Evolutionary conservation across 1,284 basidiomycete species (phyloP).

Genomic region (Leccinum huronense): DNA sequence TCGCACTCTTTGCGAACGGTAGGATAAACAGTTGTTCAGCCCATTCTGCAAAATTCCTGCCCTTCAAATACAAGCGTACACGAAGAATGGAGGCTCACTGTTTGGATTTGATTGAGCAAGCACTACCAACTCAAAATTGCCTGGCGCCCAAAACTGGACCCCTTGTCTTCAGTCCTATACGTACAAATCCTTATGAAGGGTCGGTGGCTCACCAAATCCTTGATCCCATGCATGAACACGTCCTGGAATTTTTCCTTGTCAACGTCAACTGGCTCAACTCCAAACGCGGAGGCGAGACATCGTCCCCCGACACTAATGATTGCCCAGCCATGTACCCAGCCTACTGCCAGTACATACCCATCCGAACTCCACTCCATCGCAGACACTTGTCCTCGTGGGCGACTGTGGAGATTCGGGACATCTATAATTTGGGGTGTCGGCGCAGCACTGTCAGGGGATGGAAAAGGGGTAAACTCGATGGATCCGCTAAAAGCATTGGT

Average conservation of each 20-base stretch:
- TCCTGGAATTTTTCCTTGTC: constrained; percentile 73
- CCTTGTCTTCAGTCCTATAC: constrained; percentile 11
- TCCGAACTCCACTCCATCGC: constrained; percentile 91
- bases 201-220: constrained; percentile 52
- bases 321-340: constrained; percentile 88
- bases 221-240: constrained; percentile 80
- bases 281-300: constrained; percentile 76
- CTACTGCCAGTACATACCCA: constrained; percentile 96
- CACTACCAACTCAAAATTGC: constrained; percentile 84
- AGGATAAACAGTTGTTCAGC: constrained; percentile 80
- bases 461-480: constrained; percentile 63
- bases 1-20: constrained; percentile 94
- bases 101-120: constrained; percentile 52
- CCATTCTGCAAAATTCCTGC: constrained; percentile 37
- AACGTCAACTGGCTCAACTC: constrained; percentile 55
- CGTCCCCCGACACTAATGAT: constrained; percentile 91
- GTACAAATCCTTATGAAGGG: not conserved
- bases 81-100: constrained; percentile 39
- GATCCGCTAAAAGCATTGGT: constrained; percentile 46
- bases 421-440: constrained; percentile 56
- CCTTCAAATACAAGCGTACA: constrained; percentile 1
- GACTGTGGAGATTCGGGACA: constrained; percentile 56
- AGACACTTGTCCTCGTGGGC: constrained; percentile 69
- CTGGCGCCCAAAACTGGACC: constrained; percentile 83
- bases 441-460: constrained; percentile 52